Evolutionary conservation across 176 grass and related monocot genomes (phyloP).

Genomic region (Secale cereale): DNA sequence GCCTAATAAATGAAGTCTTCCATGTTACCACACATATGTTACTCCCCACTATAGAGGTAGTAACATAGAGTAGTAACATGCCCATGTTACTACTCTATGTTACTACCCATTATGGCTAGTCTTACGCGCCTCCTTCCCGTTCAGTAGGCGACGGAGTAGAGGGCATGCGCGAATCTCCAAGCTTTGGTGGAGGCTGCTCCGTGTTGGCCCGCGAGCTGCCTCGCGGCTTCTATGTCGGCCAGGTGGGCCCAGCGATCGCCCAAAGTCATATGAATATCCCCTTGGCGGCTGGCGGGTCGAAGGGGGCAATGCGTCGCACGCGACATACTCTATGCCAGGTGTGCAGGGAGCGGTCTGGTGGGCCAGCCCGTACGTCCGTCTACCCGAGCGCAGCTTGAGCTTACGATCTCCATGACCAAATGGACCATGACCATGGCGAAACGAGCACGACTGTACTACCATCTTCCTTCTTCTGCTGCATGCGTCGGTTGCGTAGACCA

Average conservation of each 20-base stretch:
- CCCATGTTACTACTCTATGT: too few relatives aligned
- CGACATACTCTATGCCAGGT: slow-evolving; percentile 25
- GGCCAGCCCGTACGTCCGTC: not conserved
- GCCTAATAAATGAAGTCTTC: too few relatives aligned
- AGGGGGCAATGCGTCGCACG: not conserved
- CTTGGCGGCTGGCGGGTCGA: not conserved
- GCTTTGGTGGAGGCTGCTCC: not conserved
- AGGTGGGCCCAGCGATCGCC: not conserved
- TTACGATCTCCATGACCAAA: not conserved
- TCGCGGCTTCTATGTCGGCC: slow-evolving; percentile 39
- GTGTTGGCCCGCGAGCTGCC: slow-evolving; percentile 16
- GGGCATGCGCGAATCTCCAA: not conserved
- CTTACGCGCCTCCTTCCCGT: not conserved
- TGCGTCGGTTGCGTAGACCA: not conserved
- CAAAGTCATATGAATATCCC: not conserved
- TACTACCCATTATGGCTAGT: too few relatives aligned
- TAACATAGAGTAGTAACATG: too few relatives aligned
- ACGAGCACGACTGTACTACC: not conserved
- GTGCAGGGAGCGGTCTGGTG: not conserved
- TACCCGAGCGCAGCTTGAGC: not conserved
- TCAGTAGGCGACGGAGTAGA: not conserved
- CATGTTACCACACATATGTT: too few relatives aligned
- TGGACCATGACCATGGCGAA: not conserved
- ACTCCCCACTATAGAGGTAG: too few relatives aligned
- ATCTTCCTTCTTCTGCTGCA: not conserved